Percentiles rank a stretch among this genome's conserved stretches.
phyloP scores from a whole-genome alignment of 1,139 yeast genomes.

The Candida pseudoviswanathii region DNA sequence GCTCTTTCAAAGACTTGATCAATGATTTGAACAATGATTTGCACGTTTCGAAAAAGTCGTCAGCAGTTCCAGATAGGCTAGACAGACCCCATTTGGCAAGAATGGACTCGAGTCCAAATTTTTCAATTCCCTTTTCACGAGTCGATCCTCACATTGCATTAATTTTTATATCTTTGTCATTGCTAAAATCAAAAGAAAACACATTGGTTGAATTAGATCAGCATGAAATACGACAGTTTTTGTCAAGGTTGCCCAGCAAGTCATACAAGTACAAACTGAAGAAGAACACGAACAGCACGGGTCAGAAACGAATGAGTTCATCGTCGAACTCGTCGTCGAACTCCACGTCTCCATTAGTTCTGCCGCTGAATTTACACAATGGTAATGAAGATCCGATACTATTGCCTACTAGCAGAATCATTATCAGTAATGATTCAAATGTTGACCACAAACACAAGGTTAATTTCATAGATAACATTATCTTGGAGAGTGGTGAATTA shows the following conservation, averaged over 20 bases:
- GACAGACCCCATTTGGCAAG: slow-evolving; percentile 2
- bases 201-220: slow-evolving; percentile 85
- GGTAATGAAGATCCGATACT: slow-evolving; percentile 11
- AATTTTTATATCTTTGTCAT: slow-evolving; percentile 74
- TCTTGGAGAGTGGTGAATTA: slow-evolving; percentile 80
- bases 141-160: slow-evolving; percentile 81
- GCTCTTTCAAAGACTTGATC: slow-evolving; percentile 37
- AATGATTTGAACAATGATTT: slow-evolving; percentile 26
- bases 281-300: slow-evolving; percentile 12
- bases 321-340: slow-evolving; percentile 11
- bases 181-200: slow-evolving; percentile 77
- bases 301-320: not conserved
- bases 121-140: slow-evolving; percentile 58
- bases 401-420: slow-evolving; percentile 16
- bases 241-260: slow-evolving; percentile 57
- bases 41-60: slow-evolving; percentile 8
- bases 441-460: slow-evolving; percentile 32
- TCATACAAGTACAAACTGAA: slow-evolving; percentile 33
- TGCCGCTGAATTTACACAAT: slow-evolving; percentile 8
- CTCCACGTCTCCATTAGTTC: slow-evolving; percentile 14
- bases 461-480: slow-evolving; percentile 68
- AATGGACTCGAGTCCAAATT: slow-evolving; percentile 9
- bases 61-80: slow-evolving; percentile 1
- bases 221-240: slow-evolving; percentile 80
- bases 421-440: slow-evolving; percentile 39